Evolutionary conservation across 345 rosid genomes (phyloP), one percentile per base, ranked within the genome.

Genomic region (Heritiera fomes): DNA sequence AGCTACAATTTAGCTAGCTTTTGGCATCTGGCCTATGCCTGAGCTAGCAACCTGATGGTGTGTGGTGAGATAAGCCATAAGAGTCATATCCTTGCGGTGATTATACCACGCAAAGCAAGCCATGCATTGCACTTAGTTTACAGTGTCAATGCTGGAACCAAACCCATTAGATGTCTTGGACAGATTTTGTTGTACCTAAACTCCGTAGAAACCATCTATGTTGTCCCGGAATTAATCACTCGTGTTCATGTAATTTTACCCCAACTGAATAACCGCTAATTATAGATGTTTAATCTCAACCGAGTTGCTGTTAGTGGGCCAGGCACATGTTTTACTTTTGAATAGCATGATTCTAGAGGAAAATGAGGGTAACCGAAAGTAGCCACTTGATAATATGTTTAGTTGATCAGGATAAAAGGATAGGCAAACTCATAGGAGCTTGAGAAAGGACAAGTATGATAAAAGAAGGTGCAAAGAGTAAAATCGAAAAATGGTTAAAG

Each of bases 331-430:
- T 58, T 74, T 38, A 7, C 77, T 74, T 74, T 74, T n/a, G 77
- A 74, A 74, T 56, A 74, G 41, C 66, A 74, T 23, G 64, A 74
- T n/a, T 50, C 52, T 18, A 38, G 28, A 18, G 38, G 52, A 73
- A 73, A 68, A 41, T 46, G 50, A 73, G 52, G 64, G 77, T 50
- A 73, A 41, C 53, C 77, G 66, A 74, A 74, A 58, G 77, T 73
- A 41, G 30, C 65, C 65, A 58, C 77, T 34, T 73, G 61, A 38
- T 73, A 34, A 56, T 73, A 73, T n/a, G 49, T 71, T 17, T 46
- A 71, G 2, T 50, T 32, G 47, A 41, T 14, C 11, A 64, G 10
- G 45, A 14, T 38, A n/a, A n/a, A 0, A 15, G 18, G 43, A 7
- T 32, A 14, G 34, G 45, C 68, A 41, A 41, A 4, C 43, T 41